These are phyloP conservation scores for Wickerhamiella sorbophila DNA, from an alignment of 805 yeast species.

Conservation along the genomic window DNA sequence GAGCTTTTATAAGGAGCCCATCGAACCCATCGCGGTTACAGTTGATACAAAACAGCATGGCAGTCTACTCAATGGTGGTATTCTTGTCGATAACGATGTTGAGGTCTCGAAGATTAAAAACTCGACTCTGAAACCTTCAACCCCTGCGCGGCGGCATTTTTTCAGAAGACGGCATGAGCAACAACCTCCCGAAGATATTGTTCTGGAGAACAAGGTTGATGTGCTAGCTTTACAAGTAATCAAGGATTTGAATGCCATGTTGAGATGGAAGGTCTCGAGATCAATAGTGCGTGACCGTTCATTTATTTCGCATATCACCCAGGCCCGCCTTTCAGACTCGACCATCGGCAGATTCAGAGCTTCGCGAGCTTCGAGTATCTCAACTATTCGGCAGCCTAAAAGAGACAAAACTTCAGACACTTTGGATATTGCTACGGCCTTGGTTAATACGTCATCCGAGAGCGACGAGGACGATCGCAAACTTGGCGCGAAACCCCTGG, in stretches of 20 bases:
- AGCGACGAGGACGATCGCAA: not conserved
- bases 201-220: conserved; percentile 19
- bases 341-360: not conserved
- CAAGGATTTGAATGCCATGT: conserved; percentile 19
- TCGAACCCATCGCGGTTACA: conserved; percentile 5
- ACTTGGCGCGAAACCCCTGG: not conserved
- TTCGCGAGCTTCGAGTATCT: not conserved
- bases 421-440: conserved; percentile 1
- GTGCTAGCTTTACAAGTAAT: conserved; percentile 22
- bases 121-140: conserved; percentile 11
- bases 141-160: not conserved
- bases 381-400: not conserved
- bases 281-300: not conserved
- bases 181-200: conserved; percentile 6
- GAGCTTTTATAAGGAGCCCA: conserved; percentile 11
- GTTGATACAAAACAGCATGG: conserved; percentile 9
- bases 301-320: not conserved
- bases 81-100: conserved; percentile 16
- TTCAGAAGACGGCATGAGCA: not conserved
- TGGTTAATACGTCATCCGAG: conserved; percentile 1
- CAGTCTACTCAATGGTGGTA: conserved; percentile 19
- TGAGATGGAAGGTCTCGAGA: not conserved
- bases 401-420: conserved; percentile 5
- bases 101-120: conserved; percentile 14
- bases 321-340: not conserved